Evolutionary conservation across 2,329 filamentous ascomycete species (phyloP).

Genomic region (Aspergillus aculeatus): DNA sequence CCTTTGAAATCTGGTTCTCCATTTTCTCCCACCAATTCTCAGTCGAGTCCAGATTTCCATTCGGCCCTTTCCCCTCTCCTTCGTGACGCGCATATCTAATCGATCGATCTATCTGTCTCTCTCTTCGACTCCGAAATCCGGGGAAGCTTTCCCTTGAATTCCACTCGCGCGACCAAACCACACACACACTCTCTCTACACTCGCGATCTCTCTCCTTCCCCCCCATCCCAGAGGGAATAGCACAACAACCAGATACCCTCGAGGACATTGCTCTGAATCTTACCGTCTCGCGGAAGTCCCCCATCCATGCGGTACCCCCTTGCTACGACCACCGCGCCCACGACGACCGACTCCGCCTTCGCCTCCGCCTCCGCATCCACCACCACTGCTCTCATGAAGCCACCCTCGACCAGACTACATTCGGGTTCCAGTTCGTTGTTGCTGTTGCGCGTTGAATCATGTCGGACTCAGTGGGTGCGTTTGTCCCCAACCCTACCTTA

Average conservation of each 20-base stretch:
- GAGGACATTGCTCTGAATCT: too few relatives aligned
- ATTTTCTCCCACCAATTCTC: neutral
- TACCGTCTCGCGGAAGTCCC: too few relatives aligned
- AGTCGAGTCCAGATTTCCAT: neutral
- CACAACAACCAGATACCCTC: neutral
- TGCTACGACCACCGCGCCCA: neutral
- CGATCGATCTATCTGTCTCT: neutral
- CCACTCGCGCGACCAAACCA: neutral
- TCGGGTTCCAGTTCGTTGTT: conserved; percentile 15
- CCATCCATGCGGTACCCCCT: neutral
- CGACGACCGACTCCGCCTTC: neutral
- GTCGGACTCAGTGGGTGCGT: conserved; percentile 50
- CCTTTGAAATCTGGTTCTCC: neutral
- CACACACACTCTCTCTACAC: neutral
- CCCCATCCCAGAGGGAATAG: neutral
- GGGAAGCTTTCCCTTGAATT: conserved; percentile 13
- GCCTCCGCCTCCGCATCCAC: neutral
- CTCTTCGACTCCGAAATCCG: conserved; percentile 14
- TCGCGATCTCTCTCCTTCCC: neutral
- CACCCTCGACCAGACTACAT: conserved; percentile 22
- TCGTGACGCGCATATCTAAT: neutral
- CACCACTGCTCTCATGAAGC: conserved; percentile 16
- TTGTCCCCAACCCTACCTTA: neutral
- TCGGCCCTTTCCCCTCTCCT: conserved; percentile 1
- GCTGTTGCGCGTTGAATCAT: conserved; percentile 30